A percentile compares a stretch with the other conserved stretches of the same genome.
These are phyloP conservation scores for Protostelium mycophagum DNA, from an alignment of 78 protist genomes.

Conservation along the genomic window DNA sequence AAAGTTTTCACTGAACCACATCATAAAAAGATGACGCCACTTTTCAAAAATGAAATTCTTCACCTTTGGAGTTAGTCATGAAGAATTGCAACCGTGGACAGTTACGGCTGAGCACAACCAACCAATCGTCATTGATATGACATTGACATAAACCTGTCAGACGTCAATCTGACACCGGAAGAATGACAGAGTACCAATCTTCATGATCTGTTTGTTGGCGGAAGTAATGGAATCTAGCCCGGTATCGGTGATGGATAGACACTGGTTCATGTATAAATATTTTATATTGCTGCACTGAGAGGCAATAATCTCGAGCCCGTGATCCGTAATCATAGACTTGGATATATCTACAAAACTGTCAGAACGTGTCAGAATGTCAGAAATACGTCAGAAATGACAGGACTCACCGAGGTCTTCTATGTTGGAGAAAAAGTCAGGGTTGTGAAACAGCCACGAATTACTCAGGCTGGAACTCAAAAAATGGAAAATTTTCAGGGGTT, in stretches of 20 bases:
- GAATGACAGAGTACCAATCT: background rate
- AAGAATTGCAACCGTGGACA: background rate
- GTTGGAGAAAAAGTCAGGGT: background rate
- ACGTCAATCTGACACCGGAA: background rate
- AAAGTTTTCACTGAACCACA: no score
- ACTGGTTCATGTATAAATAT: background rate
- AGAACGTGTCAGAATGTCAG: no score
- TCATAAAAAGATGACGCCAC: no score
- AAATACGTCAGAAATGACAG: background rate
- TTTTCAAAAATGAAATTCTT: no score
- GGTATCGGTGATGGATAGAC: background rate
- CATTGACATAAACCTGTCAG: background rate
- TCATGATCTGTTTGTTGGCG: background rate
- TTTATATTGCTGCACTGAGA: background rate
- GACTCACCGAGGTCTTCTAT: background rate
- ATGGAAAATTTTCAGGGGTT: background rate
- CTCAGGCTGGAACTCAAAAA: background rate
- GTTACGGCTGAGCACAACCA: background rate
- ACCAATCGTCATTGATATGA: background rate
- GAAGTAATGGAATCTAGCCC: background rate
- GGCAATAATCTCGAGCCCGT: background rate
- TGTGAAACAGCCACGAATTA: background rate
- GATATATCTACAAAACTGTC: background rate
- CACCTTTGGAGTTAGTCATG: background rate
- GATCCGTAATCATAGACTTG: background rate